These are phyloP conservation scores for Salinomyces thailandicus DNA, from an alignment of 2,329 filamentous ascomycete species.

Conservation along the genomic window DNA sequence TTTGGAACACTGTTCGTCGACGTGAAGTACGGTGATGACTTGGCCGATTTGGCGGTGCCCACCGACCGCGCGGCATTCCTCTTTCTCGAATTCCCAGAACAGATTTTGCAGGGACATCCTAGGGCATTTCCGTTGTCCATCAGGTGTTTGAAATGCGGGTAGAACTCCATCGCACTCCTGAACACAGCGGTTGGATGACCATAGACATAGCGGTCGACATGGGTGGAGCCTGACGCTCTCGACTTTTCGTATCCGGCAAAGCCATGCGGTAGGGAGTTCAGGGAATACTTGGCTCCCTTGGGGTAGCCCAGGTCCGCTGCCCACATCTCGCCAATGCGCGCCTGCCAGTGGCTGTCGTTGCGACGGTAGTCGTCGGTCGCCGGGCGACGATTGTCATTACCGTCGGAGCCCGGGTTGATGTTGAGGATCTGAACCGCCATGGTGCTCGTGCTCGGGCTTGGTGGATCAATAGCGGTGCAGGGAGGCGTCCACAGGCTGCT, in stretches of 20 bases:
- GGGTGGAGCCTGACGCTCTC: constrained; percentile 25
- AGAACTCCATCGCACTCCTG: constrained; percentile 40
- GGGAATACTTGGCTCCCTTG: constrained; percentile 30
- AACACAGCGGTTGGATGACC: constrained; percentile 49
- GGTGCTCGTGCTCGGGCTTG: neutral
- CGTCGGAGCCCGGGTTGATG: constrained; percentile 10
- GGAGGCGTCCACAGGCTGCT: too few relatives aligned
- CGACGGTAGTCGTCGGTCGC: constrained; percentile 9
- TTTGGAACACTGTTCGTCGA: neutral
- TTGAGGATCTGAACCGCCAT: neutral
- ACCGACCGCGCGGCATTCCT: neutral
- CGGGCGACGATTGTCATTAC: constrained; percentile 14
- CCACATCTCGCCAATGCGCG: constrained; percentile 20
- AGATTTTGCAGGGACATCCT: constrained; percentile 43
- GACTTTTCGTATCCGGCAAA: constrained; percentile 43
- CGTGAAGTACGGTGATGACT: constrained; percentile 5
- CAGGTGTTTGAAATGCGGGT: constrained; percentile 46
- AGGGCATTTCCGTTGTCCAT: constrained; percentile 37
- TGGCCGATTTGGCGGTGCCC: constrained; percentile 6
- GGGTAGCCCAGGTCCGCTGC: constrained; percentile 11
- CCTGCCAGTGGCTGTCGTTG: constrained; percentile 20
- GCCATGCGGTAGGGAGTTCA: constrained; percentile 45
- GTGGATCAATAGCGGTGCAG: too few relatives aligned
- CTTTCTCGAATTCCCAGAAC: constrained; percentile 16
- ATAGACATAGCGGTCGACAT: constrained; percentile 46